Conservation (phyloP, 202 grass and related monocot genomes). For the Saccharum hybrid region DNA sequence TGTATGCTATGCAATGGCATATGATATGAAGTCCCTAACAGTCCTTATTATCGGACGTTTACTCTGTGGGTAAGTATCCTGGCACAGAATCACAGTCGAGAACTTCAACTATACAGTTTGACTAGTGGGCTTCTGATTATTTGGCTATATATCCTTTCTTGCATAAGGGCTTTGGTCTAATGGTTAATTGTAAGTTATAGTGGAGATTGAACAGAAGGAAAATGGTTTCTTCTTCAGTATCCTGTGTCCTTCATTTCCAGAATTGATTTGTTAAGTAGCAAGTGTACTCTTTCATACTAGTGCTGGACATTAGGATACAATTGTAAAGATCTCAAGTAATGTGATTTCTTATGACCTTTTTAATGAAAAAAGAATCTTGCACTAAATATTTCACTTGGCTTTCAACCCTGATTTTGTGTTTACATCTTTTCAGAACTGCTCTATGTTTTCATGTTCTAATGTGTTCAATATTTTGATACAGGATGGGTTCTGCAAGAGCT, state of each 20-base stretch:
- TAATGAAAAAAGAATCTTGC: neutral
- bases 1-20: slow-evolving; percentile 83
- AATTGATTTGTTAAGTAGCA: slow-evolving; percentile 12
- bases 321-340: neutral
- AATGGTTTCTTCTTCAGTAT: slow-evolving; percentile 26
- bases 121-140: neutral
- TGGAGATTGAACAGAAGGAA: slow-evolving; percentile 6
- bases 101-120: neutral
- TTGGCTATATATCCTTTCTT: slow-evolving; percentile 25
- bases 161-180: neutral
- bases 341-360: slow-evolving; percentile 7
- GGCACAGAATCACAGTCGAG: slow-evolving; percentile 1
- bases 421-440: slow-evolving; percentile 18
- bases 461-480: slow-evolving; percentile 46
- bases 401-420: neutral
- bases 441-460: slow-evolving; percentile 36
- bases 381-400: slow-evolving; percentile 1
- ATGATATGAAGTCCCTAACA: slow-evolving; percentile 79
- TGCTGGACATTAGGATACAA: slow-evolving; percentile 10
- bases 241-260: neutral
- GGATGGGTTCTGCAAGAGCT: slow-evolving; percentile 92
- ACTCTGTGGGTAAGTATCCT: slow-evolving; percentile 81
- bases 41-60: slow-evolving; percentile 80
- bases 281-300: slow-evolving; percentile 15
- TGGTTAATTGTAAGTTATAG: slow-evolving; percentile 21